Evolutionary conservation across 2,329 filamentous ascomycete genomes (phyloP), one percentile per base, ranked within the genome.

Genomic region (Amauroascus niger): DNA sequence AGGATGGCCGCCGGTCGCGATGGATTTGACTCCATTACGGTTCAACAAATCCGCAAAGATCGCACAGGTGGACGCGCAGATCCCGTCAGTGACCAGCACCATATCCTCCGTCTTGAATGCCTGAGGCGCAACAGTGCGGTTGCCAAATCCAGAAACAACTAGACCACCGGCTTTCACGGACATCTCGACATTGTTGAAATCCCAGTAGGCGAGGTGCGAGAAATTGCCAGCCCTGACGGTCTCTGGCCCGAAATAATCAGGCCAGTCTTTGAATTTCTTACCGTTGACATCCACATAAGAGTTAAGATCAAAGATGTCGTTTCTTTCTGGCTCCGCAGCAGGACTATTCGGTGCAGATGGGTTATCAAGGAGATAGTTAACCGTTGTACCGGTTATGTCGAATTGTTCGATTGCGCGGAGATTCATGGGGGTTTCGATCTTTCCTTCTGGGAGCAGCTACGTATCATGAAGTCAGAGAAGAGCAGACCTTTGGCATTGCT

Each of bases 1-100:
- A 0, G 82, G 77, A 1, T 79, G 76, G 1, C 84, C 83, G 7
- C 83, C 83, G 26, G 82, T 70, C 1, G 74, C 73, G 43, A 84
- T 72, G 37, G 77, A 78, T 58, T 76, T 76, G 1, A 84, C 76
- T 16, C 76, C 75, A 33, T 71, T 72, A 54, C 73, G 71, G 6
- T 74, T 72, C 71, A 83, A 74, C 22, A 81, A 70, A 40, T 80
- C 74, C 11, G 72, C 70, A 63, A 83, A 80, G 40, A 80, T 69
- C 28, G 79, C 75, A 64, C 81, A 84, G 4, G 81, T 80, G 0
- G 79, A 82, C 9, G 72, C 75, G 63, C 81, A 85, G 56, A 70
- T 70, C 22, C 81, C 81, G 58, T 83, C 78, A 7, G 73, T 74
- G 47, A 79, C 64, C 63, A 72, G 58, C 44, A 70, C 59, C 14